Conservation (phyloP, 768 basidiomycete genomes). For the Piloderma croceum region DNA sequence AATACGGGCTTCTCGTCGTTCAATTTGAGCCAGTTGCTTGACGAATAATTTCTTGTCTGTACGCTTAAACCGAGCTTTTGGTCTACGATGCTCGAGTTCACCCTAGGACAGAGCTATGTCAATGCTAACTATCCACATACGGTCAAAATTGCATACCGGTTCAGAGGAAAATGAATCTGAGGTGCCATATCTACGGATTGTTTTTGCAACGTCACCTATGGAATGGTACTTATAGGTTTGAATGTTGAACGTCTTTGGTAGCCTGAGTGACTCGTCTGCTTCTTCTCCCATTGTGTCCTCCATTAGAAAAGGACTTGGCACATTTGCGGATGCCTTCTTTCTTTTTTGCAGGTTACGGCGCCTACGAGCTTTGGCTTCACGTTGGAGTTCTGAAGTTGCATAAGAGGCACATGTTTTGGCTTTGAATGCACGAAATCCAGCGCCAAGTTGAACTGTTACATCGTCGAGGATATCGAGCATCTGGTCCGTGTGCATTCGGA, state of each 20-base stretch:
- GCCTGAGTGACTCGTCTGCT: background rate
- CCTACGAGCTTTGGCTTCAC: slow-evolving; percentile 27
- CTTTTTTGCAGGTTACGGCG: slow-evolving; percentile 15
- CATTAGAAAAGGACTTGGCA: too few species aligned
- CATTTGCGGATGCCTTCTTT: background rate
- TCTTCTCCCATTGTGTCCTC: background rate
- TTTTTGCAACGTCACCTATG: slow-evolving; percentile 3
- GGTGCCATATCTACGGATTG: slow-evolving; percentile 6
- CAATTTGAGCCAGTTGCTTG: slow-evolving; percentile 2
- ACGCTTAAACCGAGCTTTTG: slow-evolving; percentile 1
- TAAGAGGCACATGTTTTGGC: slow-evolving; percentile 16
- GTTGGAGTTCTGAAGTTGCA: slow-evolving; percentile 27
- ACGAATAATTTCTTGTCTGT: slow-evolving; percentile 1
- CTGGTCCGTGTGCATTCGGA: slow-evolving; percentile 3
- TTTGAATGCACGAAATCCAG: slow-evolving; percentile 16
- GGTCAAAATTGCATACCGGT: slow-evolving; percentile 15
- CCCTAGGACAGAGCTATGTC: slow-evolving; percentile 4
- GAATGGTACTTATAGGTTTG: slow-evolving; percentile 7
- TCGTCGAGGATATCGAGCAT: background rate
- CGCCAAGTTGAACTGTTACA: slow-evolving; percentile 12
- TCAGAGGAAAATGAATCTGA: slow-evolving; percentile 11
- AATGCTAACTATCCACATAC: background rate
- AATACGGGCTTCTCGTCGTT: background rate
- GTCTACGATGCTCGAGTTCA: slow-evolving; percentile 7
- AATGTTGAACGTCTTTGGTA: slow-evolving; percentile 3